Base-by-base conservation (phyloP, 495 filamentous ascomycete genomes). In the Annulohypoxylon maeteangense region DNA sequence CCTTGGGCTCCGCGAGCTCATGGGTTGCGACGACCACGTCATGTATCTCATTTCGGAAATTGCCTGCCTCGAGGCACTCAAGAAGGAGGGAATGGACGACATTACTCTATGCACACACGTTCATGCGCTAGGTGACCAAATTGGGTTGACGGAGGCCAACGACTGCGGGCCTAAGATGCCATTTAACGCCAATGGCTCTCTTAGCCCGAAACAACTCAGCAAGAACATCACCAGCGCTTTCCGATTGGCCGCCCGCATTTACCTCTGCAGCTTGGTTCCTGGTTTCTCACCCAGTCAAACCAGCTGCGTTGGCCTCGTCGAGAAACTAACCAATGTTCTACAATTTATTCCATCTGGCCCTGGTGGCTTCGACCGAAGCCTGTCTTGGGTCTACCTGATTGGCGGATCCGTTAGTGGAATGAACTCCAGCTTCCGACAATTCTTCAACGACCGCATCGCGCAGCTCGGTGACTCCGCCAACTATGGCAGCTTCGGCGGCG, bases 41-140 rank as follows among this genome's bases (percentile, higher is more conserved):
- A 98, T 99, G 95, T 99, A 97, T 77, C 86, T 98, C 67, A 97
- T 99, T 75, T 97, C 94, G 1, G 95, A 99, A 77, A 97, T 98
- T 71, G 92, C 95, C 22, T 99, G 95, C 80, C 85, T 99, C 38
- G 95, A 99, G 72, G 91, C 92, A 2, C 85, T 98, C 64, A 97
- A 94, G 85, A 81, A 82, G 31, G 91, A 93, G 29, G 91, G 90
- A 42, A 90, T 94, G 79, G 91, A 95, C 69, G 90, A 92, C 71
- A 87, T 97, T 65, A 84, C 90, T 44, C 87, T 98, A 44, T 97
- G 94, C 84, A 83, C 88, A 8, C 94, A 97, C 78, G 92, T 98
- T 23, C 88, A 88, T 51, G 85, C 89, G 6, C 88, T 99, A 16
- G 95, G 92, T 36, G 82, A 87, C 68, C 93, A 97, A 78, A 89